phyloP scores from a whole-genome alignment of 345 rosid genomes.

The Carallia pectinifolia region DNA sequence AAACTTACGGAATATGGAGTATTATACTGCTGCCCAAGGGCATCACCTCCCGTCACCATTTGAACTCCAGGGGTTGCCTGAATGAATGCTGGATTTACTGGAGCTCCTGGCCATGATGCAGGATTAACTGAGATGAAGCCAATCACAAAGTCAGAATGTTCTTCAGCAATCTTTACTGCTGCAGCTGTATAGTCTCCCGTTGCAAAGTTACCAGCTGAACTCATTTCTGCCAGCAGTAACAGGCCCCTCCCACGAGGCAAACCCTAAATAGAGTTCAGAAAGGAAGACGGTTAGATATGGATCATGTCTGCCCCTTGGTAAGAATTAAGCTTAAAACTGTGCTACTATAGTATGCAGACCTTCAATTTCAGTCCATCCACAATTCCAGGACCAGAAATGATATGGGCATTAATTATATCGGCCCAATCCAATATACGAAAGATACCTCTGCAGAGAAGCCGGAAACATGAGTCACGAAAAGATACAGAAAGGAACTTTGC shows the following conservation, averaged over 20 bases:
- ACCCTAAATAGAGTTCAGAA: conserved; percentile 48
- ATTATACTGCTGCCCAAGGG: conserved; percentile 91
- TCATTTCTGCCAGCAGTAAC: conserved; percentile 93
- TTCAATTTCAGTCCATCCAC: conserved; percentile 89
- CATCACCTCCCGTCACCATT: conserved; percentile 87
- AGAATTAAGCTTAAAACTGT: background rate
- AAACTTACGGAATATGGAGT: conserved; percentile 90
- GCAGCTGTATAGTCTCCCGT: conserved; percentile 92
- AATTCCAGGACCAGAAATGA: conserved; percentile 92
- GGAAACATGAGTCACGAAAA: background rate
- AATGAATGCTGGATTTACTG: conserved; percentile 75
- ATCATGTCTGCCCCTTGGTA: background rate
- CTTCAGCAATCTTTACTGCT: conserved; percentile 88
- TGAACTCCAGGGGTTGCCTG: conserved; percentile 99
- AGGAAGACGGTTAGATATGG: conserved; percentile 10
- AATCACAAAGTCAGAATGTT: conserved; percentile 91
- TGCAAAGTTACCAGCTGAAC: conserved; percentile 97
- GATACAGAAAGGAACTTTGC: background rate
- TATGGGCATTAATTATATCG: conserved; percentile 87
- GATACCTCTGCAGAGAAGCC: conserved; percentile 58
- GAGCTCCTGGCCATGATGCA: conserved; percentile 88
- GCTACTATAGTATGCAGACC: conserved; percentile 39
- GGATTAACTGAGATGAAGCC: conserved; percentile 98
- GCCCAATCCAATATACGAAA: conserved; percentile 90
- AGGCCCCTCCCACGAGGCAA: conserved; percentile 89